Conservation (phyloP, 345 rosid species). For the Erodium maritimum region DNA sequence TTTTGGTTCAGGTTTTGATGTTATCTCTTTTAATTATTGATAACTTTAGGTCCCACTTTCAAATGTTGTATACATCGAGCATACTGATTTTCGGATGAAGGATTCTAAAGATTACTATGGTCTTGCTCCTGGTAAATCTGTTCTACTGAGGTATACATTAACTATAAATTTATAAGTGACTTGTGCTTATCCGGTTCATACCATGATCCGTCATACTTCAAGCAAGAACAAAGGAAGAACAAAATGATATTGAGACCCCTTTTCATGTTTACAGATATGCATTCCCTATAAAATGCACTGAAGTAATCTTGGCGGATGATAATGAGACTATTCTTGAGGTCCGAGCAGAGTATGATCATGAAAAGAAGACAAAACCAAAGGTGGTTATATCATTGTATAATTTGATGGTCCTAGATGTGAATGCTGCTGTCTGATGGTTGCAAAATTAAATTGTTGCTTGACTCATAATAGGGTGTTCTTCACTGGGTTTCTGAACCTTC, state of each 20-base stretch:
- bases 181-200: background rate
- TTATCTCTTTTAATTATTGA: background rate
- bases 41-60: constrained; percentile 58
- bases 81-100: constrained; percentile 77
- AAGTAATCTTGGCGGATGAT: constrained; percentile 60
- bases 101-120: constrained; percentile 96
- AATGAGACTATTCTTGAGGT: constrained; percentile 62
- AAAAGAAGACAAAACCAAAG: constrained; percentile 83
- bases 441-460: background rate
- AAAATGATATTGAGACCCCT: background rate
- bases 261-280: constrained; percentile 38
- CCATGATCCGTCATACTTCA: background rate
- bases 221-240: background rate
- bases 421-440: background rate
- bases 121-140: constrained; percentile 92
- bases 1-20: background rate
- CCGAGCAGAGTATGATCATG: constrained; percentile 76
- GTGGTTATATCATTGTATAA: constrained; percentile 16
- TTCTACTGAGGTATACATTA: constrained; percentile 51
- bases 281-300: constrained; percentile 59
- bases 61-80: constrained; percentile 69
- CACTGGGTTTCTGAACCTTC: constrained; percentile 90
- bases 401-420: background rate
- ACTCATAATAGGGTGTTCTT: constrained; percentile 62
- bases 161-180: background rate